phyloP scores from a whole-genome alignment of 2,329 filamentous ascomycete species.

The Fusarium verticillioides region DNA sequence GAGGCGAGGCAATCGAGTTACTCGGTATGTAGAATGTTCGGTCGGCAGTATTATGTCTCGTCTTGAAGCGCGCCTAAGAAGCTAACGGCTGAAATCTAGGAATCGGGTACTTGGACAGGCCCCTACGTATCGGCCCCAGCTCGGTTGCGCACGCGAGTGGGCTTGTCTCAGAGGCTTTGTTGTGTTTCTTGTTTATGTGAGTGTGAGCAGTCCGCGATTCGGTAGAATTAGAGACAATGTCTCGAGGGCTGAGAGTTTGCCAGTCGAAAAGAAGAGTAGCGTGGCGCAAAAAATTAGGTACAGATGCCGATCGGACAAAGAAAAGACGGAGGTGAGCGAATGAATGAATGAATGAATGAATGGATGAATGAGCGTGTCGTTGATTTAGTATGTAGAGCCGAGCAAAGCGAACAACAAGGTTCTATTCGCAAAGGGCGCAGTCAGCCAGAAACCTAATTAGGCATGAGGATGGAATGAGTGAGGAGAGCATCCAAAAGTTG shows the following conservation, averaged over 20 bases:
- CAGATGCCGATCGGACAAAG: conserved; percentile 33
- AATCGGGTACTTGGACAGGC: conserved; percentile 22
- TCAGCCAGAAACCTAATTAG: conserved; percentile 26
- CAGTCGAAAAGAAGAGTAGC: conserved; percentile 29
- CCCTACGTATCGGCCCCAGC: conserved; percentile 15
- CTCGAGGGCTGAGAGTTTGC: conserved; percentile 21
- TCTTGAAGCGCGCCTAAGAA: conserved; percentile 19
- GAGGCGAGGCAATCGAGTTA: not conserved
- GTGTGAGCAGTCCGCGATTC: conserved; percentile 27
- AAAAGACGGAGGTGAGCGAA: conserved; percentile 19
- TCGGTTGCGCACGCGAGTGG: conserved; percentile 29
- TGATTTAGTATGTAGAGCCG: conserved; percentile 2
- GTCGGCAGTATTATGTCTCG: conserved; percentile 6
- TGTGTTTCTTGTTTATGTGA: conserved; percentile 24
- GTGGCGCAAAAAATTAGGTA: conserved; percentile 36
- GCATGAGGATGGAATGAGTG: conserved; percentile 20
- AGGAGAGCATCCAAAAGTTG: conserved; percentile 12
- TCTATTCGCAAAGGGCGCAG: conserved; percentile 18
- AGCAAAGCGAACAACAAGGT: conserved; percentile 15
- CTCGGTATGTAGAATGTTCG: not conserved
- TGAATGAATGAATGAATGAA: conserved; percentile 17
- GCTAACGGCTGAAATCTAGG: conserved; percentile 5
- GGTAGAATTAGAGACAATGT: conserved; percentile 30
- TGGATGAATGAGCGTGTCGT: conserved; percentile 18
- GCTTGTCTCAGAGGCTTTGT: conserved; percentile 16